Conservation (phyloP, 192 early-diverging fungal species). For the Phycomyces blakesleeanus region DNA sequence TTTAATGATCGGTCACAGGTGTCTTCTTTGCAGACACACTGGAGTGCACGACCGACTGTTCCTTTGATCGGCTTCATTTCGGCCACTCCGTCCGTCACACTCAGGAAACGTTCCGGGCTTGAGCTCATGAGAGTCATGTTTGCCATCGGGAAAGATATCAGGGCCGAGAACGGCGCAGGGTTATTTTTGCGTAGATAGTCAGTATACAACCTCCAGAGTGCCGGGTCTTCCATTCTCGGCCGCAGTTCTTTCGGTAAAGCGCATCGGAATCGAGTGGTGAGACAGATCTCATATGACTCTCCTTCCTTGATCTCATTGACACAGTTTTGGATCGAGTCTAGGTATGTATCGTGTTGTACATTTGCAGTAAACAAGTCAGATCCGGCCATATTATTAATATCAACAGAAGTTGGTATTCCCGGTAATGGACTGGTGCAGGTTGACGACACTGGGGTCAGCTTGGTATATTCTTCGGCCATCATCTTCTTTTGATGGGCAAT, state of each 20-base stretch:
- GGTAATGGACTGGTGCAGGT: conserved; percentile 26
- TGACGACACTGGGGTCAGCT: conserved; percentile 6
- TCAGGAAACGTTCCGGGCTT: conserved; percentile 79
- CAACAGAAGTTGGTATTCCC: background rate
- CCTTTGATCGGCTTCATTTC: conserved; percentile 99
- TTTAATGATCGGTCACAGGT: conserved; percentile 21
- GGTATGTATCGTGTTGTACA: conserved; percentile 44
- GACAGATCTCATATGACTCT: conserved; percentile 93
- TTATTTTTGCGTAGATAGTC: conserved; percentile 62
- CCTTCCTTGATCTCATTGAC: conserved; percentile 68
- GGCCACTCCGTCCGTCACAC: conserved; percentile 45
- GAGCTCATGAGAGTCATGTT: conserved; percentile 28
- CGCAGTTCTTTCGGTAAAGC: conserved; percentile 25
- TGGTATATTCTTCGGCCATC: background rate
- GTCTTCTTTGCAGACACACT: conserved; percentile 49
- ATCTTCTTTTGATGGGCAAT: background rate
- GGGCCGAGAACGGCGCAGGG: conserved; percentile 84
- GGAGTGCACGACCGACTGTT: conserved; percentile 52
- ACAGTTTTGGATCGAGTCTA: conserved; percentile 53
- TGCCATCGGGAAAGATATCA: conserved; percentile 52
- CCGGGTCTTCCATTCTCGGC: conserved; percentile 11
- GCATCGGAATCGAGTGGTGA: conserved; percentile 79
- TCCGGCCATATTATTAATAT: background rate
- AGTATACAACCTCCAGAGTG: conserved; percentile 55
- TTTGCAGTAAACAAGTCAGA: conserved; percentile 39